phyloP scores from a whole-genome alignment of 2,329 filamentous ascomycete species.

The Pezicula neosporulosa region DNA sequence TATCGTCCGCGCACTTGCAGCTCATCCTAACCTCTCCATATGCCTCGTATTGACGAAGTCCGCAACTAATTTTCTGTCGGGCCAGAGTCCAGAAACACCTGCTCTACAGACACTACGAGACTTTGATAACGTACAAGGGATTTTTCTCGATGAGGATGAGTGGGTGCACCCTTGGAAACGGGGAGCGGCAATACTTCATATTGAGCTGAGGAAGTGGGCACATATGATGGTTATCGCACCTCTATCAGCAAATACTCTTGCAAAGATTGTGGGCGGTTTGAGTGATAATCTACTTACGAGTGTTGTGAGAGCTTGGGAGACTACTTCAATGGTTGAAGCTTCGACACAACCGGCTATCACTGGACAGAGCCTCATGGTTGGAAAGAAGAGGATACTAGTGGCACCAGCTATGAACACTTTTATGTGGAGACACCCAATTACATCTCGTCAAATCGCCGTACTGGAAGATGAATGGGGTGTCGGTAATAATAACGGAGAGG shows the following conservation, averaged over 20 bases:
- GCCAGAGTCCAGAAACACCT: slow-evolving; percentile 76
- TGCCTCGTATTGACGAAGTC: slow-evolving; percentile 78
- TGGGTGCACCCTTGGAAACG: slow-evolving; percentile 77
- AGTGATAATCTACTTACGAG: slow-evolving; percentile 72
- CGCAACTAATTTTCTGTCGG: slow-evolving; percentile 71
- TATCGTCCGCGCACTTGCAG: slow-evolving; percentile 58
- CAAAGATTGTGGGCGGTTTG: slow-evolving; percentile 77
- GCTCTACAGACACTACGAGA: slow-evolving; percentile 52
- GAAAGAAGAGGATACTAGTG: slow-evolving; percentile 67
- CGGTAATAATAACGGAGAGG: slow-evolving; percentile 46
- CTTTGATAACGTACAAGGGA: slow-evolving; percentile 70
- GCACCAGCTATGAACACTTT: slow-evolving; percentile 84
- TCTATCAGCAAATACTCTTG: slow-evolving; percentile 79
- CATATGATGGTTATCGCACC: slow-evolving; percentile 78
- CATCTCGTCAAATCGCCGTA: slow-evolving; percentile 64
- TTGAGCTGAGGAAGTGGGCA: slow-evolving; percentile 81
- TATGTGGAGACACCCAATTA: slow-evolving; percentile 88
- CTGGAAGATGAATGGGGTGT: slow-evolving; percentile 74
- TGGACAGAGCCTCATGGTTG: slow-evolving; percentile 16
- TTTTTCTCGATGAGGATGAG: slow-evolving; percentile 84
- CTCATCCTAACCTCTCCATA: slow-evolving; percentile 61
- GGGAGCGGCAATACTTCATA: slow-evolving; percentile 81
- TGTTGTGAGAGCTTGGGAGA: slow-evolving; percentile 86
- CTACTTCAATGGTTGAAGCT: slow-evolving; percentile 26
- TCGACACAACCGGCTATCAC: background rate